Evolutionary conservation across 331 rosid genomes (phyloP).

Genomic region (Telfairia occidentalis): DNA sequence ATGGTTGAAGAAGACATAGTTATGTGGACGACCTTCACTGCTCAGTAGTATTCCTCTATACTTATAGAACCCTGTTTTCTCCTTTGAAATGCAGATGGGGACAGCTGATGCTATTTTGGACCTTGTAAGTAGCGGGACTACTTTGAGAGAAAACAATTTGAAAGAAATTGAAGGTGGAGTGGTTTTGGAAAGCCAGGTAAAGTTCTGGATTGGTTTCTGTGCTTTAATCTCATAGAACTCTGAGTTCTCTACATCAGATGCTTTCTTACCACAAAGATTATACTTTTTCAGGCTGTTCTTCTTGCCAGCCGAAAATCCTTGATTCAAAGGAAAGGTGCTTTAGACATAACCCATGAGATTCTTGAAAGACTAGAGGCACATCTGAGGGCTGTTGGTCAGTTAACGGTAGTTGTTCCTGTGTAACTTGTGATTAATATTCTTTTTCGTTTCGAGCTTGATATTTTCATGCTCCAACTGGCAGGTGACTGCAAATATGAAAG

Average conservation of each 20-base stretch:
- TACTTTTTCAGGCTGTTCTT: slow-evolving; percentile 72
- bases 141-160: slow-evolving; percentile 76
- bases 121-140: slow-evolving; percentile 95
- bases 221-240: not conserved
- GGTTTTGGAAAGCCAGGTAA: slow-evolving; percentile 84
- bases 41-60: not conserved
- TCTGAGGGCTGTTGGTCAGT: slow-evolving; percentile 78
- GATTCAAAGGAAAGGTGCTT: slow-evolving; percentile 60
- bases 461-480: slow-evolving; percentile 22
- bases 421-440: not conserved
- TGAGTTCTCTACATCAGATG: slow-evolving; percentile 13
- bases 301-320: slow-evolving; percentile 81
- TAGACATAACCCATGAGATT: slow-evolving; percentile 86
- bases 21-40: not conserved
- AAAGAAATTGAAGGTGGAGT: slow-evolving; percentile 88
- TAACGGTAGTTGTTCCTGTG: slow-evolving; percentile 41
- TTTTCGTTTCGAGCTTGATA: not conserved
- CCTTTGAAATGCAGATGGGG: slow-evolving; percentile 61
- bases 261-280: slow-evolving; percentile 18
- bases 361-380: slow-evolving; percentile 95
- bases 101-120: slow-evolving; percentile 98
- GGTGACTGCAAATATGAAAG: slow-evolving; percentile 96
- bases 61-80: not conserved
- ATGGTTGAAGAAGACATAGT: not conserved
- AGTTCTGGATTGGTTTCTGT: not conserved